A percentile compares a stretch with the other conserved stretches of the same genome.
Conservation (phyloP, 805 yeast genomes). For the Lachancea dasiensis region DNA sequence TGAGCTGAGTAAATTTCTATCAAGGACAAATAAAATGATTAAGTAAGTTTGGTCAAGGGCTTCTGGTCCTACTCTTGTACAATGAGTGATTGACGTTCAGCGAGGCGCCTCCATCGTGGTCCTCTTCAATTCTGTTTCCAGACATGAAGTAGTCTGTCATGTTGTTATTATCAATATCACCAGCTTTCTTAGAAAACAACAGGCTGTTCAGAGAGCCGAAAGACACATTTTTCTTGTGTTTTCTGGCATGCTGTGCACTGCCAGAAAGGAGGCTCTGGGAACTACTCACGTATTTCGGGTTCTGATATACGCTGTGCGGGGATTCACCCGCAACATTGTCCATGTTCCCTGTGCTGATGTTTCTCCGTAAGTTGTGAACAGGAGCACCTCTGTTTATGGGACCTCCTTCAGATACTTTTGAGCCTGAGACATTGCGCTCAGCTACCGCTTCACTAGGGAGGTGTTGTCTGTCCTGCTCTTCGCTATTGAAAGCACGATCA, state of each 20-base stretch:
- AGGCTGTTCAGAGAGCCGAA: slow-evolving; percentile 32
- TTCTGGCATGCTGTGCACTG: slow-evolving; percentile 25
- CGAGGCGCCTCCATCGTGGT: slow-evolving; percentile 20
- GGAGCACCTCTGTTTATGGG: slow-evolving; percentile 9
- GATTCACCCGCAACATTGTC: slow-evolving; percentile 9
- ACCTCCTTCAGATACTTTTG: slow-evolving; percentile 6
- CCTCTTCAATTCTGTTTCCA: slow-evolving; percentile 28
- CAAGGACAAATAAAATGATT: too few species aligned
- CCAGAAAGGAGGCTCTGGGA: slow-evolving; percentile 7
- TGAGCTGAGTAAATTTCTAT: slow-evolving; percentile 11
- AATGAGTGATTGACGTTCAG: slow-evolving; percentile 29
- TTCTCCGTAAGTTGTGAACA: slow-evolving; percentile 13
- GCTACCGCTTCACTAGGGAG: neutral
- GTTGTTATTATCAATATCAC: slow-evolving; percentile 17
- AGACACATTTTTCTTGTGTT: slow-evolving; percentile 32
- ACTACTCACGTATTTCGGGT: slow-evolving; percentile 6
- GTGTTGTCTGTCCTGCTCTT: neutral
- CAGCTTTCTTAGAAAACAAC: slow-evolving; percentile 30
- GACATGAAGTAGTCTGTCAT: slow-evolving; percentile 24
- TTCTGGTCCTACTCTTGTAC: slow-evolving; percentile 11
- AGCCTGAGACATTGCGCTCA: neutral
- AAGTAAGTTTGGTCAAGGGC: too few species aligned
- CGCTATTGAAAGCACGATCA: slow-evolving; percentile 16
- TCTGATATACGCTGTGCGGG: slow-evolving; percentile 5
- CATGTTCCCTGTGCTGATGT: slow-evolving; percentile 12